Evolutionary conservation across 2,329 filamentous ascomycete species (phyloP).

Genomic region (Colletotrichum simmondsii): DNA sequence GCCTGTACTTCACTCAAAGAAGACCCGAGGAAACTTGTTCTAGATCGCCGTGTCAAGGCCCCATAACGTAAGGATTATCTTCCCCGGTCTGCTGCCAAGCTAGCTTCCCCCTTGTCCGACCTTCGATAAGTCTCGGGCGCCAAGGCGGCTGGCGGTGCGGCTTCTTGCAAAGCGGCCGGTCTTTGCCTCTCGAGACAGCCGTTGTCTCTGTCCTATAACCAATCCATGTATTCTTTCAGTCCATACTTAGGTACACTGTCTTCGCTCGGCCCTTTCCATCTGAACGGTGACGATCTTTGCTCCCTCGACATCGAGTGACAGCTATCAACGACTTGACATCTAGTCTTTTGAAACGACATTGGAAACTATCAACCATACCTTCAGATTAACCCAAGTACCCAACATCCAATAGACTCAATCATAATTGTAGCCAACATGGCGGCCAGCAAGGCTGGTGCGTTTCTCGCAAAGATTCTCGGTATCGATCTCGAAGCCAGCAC

Average conservation of each 20-base stretch:
- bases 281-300: background rate
- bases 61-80: conserved; percentile 10
- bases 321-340: background rate
- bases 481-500: conserved; percentile 76
- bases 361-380: no score
- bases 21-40: background rate
- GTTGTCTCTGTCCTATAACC: conserved; percentile 14
- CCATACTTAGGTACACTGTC: background rate
- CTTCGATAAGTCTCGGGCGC: conserved; percentile 23
- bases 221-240: background rate
- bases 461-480: conserved; percentile 80
- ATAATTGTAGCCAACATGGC: background rate
- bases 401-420: background rate
- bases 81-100: conserved; percentile 15
- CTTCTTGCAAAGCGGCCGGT: conserved; percentile 14
- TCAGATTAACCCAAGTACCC: background rate
- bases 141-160: conserved; percentile 35
- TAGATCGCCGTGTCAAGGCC: conserved; percentile 13
- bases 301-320: background rate
- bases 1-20: background rate
- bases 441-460: conserved; percentile 72
- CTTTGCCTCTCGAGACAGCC: conserved; percentile 21
- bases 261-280: background rate
- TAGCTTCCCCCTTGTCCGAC: conserved; percentile 12
- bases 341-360: conserved; percentile 3